These are phyloP conservation scores for Aquilaria sinensis DNA, from an alignment of 345 rosid species.

Conservation along the genomic window DNA sequence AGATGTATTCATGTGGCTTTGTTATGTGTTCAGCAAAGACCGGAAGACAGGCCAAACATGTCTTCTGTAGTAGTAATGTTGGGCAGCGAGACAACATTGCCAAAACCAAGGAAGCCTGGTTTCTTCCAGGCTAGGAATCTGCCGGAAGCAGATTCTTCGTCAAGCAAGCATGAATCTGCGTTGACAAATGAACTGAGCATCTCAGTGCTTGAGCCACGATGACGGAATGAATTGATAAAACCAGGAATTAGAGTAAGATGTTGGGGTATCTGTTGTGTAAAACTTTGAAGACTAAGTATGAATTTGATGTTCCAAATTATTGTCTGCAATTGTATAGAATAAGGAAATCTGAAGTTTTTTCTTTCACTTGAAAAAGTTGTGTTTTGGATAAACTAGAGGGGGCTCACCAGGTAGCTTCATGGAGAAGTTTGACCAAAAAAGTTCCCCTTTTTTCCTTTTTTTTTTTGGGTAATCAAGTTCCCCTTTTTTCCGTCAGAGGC, in stretches of 20 bases:
- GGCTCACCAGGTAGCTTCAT: constrained; percentile 6
- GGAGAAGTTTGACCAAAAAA: neutral
- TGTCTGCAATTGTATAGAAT: neutral
- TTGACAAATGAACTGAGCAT: neutral
- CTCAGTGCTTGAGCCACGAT: neutral
- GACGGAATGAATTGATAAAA: neutral
- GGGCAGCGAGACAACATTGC: constrained; percentile 12
- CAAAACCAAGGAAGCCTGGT: constrained; percentile 18
- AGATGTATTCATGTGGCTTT: constrained; percentile 15
- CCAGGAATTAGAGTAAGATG: neutral
- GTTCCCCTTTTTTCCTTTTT: constrained; percentile 1
- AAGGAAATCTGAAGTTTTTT: neutral
- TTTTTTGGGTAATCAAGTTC: no score
- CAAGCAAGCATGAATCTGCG: neutral
- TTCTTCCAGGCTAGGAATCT: constrained; percentile 8
- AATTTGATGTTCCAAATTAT: neutral
- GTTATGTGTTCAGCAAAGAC: constrained; percentile 12
- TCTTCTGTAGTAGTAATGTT: no score
- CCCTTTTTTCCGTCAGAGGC: no score
- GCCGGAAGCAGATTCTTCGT: neutral
- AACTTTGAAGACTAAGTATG: neutral
- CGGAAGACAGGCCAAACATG: no score
- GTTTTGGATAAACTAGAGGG: constrained; percentile 24
- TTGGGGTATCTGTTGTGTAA: neutral
- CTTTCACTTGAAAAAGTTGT: constrained; percentile 24